A percentile compares a stretch with the other conserved stretches of the same genome.
Conservation (phyloP, 2,329 filamentous ascomycete species). For the Penicillium sp. region DNA sequence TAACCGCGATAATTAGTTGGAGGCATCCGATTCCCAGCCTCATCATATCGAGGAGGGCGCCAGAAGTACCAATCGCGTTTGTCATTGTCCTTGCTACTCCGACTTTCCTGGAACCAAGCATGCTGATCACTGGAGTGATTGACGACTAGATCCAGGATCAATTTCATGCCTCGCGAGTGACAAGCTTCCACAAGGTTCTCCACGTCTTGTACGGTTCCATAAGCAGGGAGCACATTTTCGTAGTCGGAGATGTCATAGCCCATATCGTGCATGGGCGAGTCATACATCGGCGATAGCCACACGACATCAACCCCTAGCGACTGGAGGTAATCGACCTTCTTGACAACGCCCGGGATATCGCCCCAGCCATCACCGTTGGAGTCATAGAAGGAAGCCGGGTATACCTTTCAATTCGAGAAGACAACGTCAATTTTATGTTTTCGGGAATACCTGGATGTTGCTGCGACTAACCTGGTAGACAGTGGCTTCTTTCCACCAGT, state of each 20-base stretch:
- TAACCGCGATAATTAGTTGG: conserved; percentile 70
- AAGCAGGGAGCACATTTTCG: conserved; percentile 59
- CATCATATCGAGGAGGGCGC: conserved; percentile 48
- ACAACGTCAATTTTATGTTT: not conserved
- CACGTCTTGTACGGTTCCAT: conserved; percentile 62
- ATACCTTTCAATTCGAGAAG: conserved; percentile 17
- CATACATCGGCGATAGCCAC: conserved; percentile 67
- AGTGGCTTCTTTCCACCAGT: conserved; percentile 41
- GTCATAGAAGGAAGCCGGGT: conserved; percentile 47
- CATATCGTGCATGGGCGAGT: conserved; percentile 66
- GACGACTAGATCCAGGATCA: conserved; percentile 70
- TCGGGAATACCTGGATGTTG: not conserved
- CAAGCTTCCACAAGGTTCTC: conserved; percentile 57
- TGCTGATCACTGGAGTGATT: conserved; percentile 72
- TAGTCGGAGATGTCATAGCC: conserved; percentile 70
- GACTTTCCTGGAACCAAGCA: conserved; percentile 65
- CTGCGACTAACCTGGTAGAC: conserved; percentile 30
- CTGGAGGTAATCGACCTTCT: conserved; percentile 63
- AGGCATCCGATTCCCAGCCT: conserved; percentile 59
- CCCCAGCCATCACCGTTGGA: conserved; percentile 64
- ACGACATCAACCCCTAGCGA: conserved; percentile 62
- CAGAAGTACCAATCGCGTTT: conserved; percentile 66
- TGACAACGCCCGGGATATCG: conserved; percentile 62
- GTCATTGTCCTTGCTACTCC: conserved; percentile 55
- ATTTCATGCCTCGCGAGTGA: conserved; percentile 60